Conservation (phyloP, 2,329 filamentous ascomycete species). For the Ophiostoma novo-ulmi region DNA sequence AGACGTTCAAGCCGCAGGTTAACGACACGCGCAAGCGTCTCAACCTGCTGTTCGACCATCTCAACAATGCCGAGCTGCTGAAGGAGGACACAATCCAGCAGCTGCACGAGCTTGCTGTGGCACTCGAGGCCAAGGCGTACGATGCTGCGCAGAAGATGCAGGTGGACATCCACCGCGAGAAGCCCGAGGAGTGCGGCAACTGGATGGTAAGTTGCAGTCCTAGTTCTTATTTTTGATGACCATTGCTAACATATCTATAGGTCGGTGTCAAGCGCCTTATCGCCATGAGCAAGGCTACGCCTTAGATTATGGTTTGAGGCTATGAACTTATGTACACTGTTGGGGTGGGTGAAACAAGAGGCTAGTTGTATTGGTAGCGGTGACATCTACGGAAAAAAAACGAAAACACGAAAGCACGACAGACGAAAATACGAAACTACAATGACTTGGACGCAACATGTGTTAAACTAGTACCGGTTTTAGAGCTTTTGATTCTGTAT, state of each 20-base stretch:
- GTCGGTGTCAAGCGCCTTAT: conserved; percentile 37
- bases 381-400: background rate
- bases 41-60: conserved; percentile 88
- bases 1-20: conserved; percentile 82
- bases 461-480: background rate
- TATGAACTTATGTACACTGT: background rate
- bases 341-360: no score
- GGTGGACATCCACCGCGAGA: conserved; percentile 69
- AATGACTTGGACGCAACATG: background rate
- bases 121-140: conserved; percentile 65
- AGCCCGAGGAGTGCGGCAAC: conserved; percentile 73
- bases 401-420: background rate
- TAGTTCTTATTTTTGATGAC: background rate
- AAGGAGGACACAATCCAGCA: conserved; percentile 70
- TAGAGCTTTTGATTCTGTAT: conserved; percentile 1
- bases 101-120: conserved; percentile 58
- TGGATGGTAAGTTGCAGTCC: conserved; percentile 65
- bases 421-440: background rate
- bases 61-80: conserved; percentile 91
- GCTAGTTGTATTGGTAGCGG: background rate
- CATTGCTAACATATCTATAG: background rate
- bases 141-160: conserved; percentile 62
- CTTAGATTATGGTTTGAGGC: background rate
- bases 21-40: conserved; percentile 91
- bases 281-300: conserved; percentile 69